Base-by-base conservation (phyloP, 768 basidiomycete species). In the Glaciozyma martinii region DNA sequence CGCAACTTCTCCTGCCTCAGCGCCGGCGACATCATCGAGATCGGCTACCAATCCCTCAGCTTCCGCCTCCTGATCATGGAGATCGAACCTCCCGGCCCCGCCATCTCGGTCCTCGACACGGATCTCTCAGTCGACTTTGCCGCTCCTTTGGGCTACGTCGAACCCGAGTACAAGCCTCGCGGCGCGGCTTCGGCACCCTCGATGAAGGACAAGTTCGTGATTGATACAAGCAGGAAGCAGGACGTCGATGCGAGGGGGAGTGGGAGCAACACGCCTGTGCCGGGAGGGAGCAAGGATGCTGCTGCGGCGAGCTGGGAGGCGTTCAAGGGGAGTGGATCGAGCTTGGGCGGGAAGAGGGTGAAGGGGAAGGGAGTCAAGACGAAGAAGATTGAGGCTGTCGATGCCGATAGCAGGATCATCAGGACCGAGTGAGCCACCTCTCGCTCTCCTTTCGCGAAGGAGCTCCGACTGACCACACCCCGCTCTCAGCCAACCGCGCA, bases 111-210 rank as follows among this genome's bases (percentile, higher is more conserved):
- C 59, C 78, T 95, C 59, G 92, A 99, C 74, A 97, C 92, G 0
- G 95, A 99, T 81, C 84, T 99, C 2, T 93, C 97, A 71, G 95
- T 98, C 61, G 95, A 99, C 76, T 98, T 98, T 74, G 95, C 89
- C 1, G 78, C 92, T 1, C 94, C 94, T 0, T 76, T 79, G 49
- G 79, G 78, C 46, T 99, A 98, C 75, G 87, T 92, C 43, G 95
- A 98, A 75, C 95, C 95, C 2, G 87, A 91, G 70, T 83, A 87
- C 54, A 71, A 68, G 61, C 67, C 56, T 66, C 71, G 37, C 86
- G 87, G 1, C 87, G 89, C 71, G 84, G 90, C 3, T 82, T 84
- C 4, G 85, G 64, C 53, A 3, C 75, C 86, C 27, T 95, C 94
- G 4, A 98, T 99, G 94, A 92, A 92, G 4, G 88, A 87, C 37